Evolutionary conservation across 108 stramenopile species (phyloP).

Genomic region (Nannochloropsis oceanica): DNA sequence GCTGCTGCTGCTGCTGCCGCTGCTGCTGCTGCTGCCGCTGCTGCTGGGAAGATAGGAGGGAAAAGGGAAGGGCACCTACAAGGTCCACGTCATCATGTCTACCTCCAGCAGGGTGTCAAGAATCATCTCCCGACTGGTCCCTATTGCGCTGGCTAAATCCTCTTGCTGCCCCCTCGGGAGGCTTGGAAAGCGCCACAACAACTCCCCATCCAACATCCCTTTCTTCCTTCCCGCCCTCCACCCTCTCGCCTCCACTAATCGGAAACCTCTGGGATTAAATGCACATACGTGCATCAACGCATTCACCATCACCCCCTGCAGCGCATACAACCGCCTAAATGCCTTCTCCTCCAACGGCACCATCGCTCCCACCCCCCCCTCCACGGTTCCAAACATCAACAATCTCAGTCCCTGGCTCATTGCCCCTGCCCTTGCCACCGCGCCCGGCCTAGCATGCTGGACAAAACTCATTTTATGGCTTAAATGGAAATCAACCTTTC

Average conservation of each 20-base stretch:
- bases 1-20: too few relatives aligned
- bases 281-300: conserved; percentile 74
- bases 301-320: conserved; percentile 63
- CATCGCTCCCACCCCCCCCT: conserved; percentile 59
- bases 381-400: conserved; percentile 56
- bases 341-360: conserved; percentile 50
- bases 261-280: conserved; percentile 54
- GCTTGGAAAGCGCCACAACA: conserved; percentile 60
- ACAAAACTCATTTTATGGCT: conserved; percentile 52
- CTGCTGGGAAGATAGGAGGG: too few relatives aligned
- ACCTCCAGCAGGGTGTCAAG: conserved; percentile 75
- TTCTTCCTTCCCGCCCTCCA: conserved; percentile 62
- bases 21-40: too few relatives aligned
- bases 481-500: conserved; percentile 67
- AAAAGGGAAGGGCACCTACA: background rate
- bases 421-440: background rate
- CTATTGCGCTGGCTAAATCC: conserved; percentile 80
- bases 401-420: background rate
- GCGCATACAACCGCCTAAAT: conserved; percentile 23
- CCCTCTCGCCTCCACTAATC: conserved; percentile 46
- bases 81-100: conserved; percentile 2
- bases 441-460: background rate
- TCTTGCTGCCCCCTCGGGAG: conserved; percentile 63
- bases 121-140: conserved; percentile 72
- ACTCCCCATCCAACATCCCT: conserved; percentile 75